Conservation (phyloP, 2,329 filamentous ascomycete species). For the Hypocrella siamensis region DNA sequence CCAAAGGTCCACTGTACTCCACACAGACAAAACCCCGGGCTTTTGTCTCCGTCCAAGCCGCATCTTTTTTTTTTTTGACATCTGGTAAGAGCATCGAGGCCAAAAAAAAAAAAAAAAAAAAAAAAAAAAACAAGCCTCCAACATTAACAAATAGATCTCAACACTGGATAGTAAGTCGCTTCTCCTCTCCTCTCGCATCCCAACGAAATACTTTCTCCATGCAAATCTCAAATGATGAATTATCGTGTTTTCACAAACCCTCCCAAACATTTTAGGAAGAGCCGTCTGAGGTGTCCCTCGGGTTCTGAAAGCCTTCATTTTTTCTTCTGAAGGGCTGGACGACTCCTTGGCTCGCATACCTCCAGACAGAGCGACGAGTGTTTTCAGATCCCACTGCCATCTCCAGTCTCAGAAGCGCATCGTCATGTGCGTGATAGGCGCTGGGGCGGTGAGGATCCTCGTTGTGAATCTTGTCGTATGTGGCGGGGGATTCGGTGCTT, state of each 20-base stretch:
- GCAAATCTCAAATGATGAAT: constrained; percentile 21
- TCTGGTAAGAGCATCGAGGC: no score
- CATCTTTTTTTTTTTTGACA: no score
- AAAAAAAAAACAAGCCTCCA: no score
- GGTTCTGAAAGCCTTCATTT: constrained; percentile 4
- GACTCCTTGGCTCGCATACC: constrained; percentile 7
- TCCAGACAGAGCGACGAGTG: constrained; percentile 2
- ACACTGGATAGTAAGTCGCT: no score
- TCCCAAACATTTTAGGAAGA: constrained; percentile 25
- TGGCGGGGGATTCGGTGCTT: constrained; percentile 27
- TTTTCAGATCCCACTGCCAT: constrained; percentile 7
- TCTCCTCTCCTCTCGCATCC: no score
- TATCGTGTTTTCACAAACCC: constrained; percentile 18
- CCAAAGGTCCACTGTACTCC: no score
- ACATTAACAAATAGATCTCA: no score
- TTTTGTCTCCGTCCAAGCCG: no score
- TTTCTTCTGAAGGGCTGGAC: constrained; percentile 1
- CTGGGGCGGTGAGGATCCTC: constrained; percentile 7
- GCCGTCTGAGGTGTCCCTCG: constrained; percentile 27
- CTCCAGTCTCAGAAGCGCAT: constrained; percentile 11
- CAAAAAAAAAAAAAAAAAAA: no score
- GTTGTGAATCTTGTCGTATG: constrained; percentile 12
- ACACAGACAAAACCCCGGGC: no score
- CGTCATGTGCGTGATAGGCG: constrained; percentile 17
- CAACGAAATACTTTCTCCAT: no score